A percentile compares a stretch with the other conserved stretches of the same genome.
These are phyloP conservation scores for Suillus clintonianus DNA, from an alignment of 768 basidiomycete species.

Conservation along the genomic window DNA sequence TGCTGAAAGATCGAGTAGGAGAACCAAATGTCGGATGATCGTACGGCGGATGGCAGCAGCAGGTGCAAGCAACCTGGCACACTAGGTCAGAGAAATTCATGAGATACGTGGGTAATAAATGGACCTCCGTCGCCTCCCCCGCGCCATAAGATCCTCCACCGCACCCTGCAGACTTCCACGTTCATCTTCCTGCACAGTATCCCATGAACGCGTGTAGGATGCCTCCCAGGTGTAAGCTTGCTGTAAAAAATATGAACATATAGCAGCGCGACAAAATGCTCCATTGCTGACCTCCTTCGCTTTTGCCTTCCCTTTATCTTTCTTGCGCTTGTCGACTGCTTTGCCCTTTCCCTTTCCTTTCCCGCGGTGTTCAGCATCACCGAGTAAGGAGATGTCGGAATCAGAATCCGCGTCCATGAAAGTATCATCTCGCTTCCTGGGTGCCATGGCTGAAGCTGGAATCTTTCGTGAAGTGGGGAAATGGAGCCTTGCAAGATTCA, in stretches of 20 bases:
- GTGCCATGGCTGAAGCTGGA: constrained; percentile 17
- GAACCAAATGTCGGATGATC: constrained; percentile 93
- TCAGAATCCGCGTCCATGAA: constrained; percentile 67
- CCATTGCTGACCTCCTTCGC: constrained; percentile 31
- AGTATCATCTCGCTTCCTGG: constrained; percentile 26
- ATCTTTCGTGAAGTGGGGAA: not conserved
- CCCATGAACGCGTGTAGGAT: constrained; percentile 93
- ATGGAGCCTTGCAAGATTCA: not conserved
- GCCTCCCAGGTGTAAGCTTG: constrained; percentile 97
- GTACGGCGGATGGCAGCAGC: constrained; percentile 87
- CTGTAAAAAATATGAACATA: constrained; percentile 34
- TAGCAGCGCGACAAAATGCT: not conserved
- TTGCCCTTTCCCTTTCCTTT: constrained; percentile 63
- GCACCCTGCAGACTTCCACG: constrained; percentile 86
- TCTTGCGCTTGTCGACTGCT: constrained; percentile 49
- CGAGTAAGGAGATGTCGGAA: constrained; percentile 68
- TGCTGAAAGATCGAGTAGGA: constrained; percentile 88
- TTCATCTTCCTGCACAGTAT: constrained; percentile 95
- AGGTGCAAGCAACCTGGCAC: constrained; percentile 75
- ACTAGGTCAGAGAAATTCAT: constrained; percentile 9
- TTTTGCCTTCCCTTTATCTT: constrained; percentile 50
- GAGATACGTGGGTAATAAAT: constrained; percentile 18
- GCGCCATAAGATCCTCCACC: constrained; percentile 86
- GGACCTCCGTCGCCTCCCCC: constrained; percentile 81
- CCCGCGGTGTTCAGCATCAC: constrained; percentile 46